A percentile compares a stretch with the other conserved stretches of the same genome.
phyloP scores from a whole-genome alignment of 805 yeast species.

The Komagataella ulmi region DNA sequence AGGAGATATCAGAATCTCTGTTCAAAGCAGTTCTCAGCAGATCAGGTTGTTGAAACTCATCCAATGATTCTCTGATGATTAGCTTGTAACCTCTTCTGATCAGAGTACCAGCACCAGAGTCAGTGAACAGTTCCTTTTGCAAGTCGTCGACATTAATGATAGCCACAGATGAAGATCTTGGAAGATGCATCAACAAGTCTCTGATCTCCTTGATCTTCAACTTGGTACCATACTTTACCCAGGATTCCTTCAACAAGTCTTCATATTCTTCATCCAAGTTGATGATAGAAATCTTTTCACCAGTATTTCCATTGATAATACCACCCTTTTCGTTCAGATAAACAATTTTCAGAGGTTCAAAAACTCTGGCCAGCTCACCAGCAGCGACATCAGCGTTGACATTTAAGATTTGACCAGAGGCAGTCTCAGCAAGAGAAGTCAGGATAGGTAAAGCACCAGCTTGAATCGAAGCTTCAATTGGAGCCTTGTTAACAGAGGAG shows the following conservation, averaged over 20 bases:
- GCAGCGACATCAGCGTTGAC: constrained; percentile 99
- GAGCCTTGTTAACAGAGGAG: constrained; percentile 72
- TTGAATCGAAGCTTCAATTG: constrained; percentile 85
- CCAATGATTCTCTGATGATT: constrained; percentile 51
- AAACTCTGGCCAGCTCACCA: constrained; percentile 91
- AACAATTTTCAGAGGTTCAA: constrained; percentile 94
- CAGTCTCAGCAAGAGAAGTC: constrained; percentile 93
- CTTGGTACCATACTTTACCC: constrained; percentile 99
- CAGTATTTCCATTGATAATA: constrained; percentile 80
- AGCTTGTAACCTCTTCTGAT: constrained; percentile 95
- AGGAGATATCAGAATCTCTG: constrained; percentile 61
- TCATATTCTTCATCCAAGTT: constrained; percentile 96
- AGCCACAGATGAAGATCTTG: constrained; percentile 96
- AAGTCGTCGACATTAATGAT: constrained; percentile 90
- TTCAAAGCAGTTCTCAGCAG: constrained; percentile 62
- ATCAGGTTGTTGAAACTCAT: constrained; percentile 65
- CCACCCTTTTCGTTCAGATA: constrained; percentile 98
- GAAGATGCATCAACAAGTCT: constrained; percentile 85
- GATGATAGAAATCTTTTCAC: constrained; percentile 79
- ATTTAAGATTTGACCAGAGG: constrained; percentile 91
- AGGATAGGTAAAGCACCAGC: constrained; percentile 96
- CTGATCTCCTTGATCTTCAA: constrained; percentile 93
- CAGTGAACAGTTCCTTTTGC: constrained; percentile 95
- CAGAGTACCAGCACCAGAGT: constrained; percentile 97
- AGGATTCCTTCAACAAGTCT: constrained; percentile 75